Conservation (phyloP, 129 eudicot genomes). For the Escallonia herrerae region DNA sequence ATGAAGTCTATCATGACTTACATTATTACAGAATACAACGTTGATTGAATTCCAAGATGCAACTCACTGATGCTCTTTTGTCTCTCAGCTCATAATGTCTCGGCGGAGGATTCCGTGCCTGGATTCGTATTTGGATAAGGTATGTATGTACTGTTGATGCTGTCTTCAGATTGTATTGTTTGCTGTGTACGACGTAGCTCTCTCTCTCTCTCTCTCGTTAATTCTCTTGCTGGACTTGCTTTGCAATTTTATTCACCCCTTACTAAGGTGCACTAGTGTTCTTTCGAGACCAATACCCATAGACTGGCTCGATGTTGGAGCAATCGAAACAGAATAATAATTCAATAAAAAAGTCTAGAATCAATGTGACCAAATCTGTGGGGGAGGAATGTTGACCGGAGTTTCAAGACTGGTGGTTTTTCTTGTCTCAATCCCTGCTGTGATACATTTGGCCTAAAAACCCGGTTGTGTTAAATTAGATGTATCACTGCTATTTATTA, state of each 20-base stretch:
- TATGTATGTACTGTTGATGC: conserved; percentile 18
- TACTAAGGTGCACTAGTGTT: no score
- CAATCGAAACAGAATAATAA: no score
- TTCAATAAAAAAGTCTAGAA: not conserved
- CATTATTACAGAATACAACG: no score
- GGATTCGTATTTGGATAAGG: conserved; percentile 97
- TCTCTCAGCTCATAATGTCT: conserved; percentile 86
- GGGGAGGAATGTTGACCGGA: not conserved
- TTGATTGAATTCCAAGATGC: no score
- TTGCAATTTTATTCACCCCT: no score
- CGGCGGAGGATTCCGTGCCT: conserved; percentile 92
- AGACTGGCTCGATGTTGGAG: no score
- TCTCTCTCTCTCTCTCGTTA: not conserved
- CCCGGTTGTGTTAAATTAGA: no score
- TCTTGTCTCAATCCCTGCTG: not conserved
- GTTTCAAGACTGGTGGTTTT: not conserved
- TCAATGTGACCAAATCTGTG: not conserved
- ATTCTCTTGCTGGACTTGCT: no score
- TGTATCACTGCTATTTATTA: no score
- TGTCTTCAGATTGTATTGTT: not conserved
- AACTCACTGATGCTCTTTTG: not conserved
- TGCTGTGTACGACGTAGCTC: not conserved
- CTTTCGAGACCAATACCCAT: no score
- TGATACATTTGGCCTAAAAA: not conserved
- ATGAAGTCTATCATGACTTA: no score